Base-by-base conservation (phyloP, 257 asterid genomes). In the Przewalskia tangutica region DNA sequence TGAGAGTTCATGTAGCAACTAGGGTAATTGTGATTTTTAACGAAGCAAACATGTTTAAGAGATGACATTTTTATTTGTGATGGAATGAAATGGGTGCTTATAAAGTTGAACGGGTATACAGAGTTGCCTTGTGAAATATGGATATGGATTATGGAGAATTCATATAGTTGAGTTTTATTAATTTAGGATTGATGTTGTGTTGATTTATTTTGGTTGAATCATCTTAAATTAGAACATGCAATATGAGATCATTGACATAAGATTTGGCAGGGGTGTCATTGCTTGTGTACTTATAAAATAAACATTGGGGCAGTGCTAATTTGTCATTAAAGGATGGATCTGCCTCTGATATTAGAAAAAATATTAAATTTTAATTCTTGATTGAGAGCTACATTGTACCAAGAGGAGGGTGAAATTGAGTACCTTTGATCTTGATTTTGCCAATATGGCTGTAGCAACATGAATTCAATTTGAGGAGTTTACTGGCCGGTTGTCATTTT, bases 401-500 rank as follows among this genome's bases (percentile, higher is more conserved):
- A 82, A 89, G 92, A 81, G 59, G 54, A 50, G 88, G 90, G 89
- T 85, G 82, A 42, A 70, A 53, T 50, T 1, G 56, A 83, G 27
- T 86, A 66, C 73, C 89, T 86, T 76, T 13, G 3, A 66, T 86
- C 91, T 90, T 88, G 93, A 85, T 8, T 27, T 27, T 81, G 91
- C 90, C 92, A 56, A 77, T 63, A 78, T 68, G 90, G 88, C 90
- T 85, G 90, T 90, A 87, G 93, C 91, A 9, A 87, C 75, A 83
- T 78, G 12, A 51, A 88, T 54, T 27, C 0, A 77, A 23, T 38
- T 13, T 16, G 78, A 73, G 90, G 84, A 84, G 90, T 88, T 90
- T 58, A 85, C 93, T 90, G 93, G 93, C 91, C 89, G 90, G 90
- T 90, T 84, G 90, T 88, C 81, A 89, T 84, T 84, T 32, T 66